These are phyloP conservation scores for Phytopythium sindhum DNA, from an alignment of 352 stramenopile genomes.

Conservation along the genomic window DNA sequence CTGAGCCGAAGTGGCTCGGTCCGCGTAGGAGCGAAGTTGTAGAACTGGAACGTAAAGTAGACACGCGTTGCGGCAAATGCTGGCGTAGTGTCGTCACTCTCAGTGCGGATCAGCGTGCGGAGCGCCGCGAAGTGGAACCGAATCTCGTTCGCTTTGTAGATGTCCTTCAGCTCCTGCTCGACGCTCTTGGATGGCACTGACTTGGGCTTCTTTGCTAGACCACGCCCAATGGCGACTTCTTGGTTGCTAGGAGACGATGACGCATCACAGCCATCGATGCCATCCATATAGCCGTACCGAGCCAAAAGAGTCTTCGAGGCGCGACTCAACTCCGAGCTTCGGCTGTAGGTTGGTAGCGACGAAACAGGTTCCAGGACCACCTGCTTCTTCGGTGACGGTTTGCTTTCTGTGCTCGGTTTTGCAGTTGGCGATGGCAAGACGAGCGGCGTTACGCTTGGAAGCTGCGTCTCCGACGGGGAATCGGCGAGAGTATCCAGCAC, in stretches of 20 bases:
- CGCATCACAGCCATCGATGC: slow-evolving; percentile 28
- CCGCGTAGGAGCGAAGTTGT: slow-evolving; percentile 81
- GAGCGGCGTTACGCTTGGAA: slow-evolving; percentile 2
- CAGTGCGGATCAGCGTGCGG: slow-evolving; percentile 14
- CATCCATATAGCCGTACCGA: slow-evolving; percentile 80
- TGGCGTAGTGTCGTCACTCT: neutral
- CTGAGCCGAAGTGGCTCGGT: slow-evolving; percentile 80
- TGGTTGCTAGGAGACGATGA: slow-evolving; percentile 16
- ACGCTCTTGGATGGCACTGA: slow-evolving; percentile 34
- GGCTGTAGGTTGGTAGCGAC: neutral
- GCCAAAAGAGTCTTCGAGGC: slow-evolving; percentile 83
- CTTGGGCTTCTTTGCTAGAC: slow-evolving; percentile 5
- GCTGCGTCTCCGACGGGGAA: slow-evolving; percentile 10
- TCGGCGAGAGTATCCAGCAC: slow-evolving; percentile 58
- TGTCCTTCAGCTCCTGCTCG: slow-evolving; percentile 71
- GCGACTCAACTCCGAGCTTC: slow-evolving; percentile 60
- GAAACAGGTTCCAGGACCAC: neutral
- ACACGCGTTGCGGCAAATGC: slow-evolving; percentile 30
- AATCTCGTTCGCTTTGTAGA: slow-evolving; percentile 81
- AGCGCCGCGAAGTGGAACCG: slow-evolving; percentile 90
- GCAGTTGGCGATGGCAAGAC: neutral
- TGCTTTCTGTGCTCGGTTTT: neutral
- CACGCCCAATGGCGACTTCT: slow-evolving; percentile 12
- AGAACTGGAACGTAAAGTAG: slow-evolving; percentile 94
- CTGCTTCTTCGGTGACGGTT: slow-evolving; percentile 9